These are phyloP conservation scores for Neurospora discreta DNA, from an alignment of 495 filamentous ascomycete genomes.

Conservation along the genomic window DNA sequence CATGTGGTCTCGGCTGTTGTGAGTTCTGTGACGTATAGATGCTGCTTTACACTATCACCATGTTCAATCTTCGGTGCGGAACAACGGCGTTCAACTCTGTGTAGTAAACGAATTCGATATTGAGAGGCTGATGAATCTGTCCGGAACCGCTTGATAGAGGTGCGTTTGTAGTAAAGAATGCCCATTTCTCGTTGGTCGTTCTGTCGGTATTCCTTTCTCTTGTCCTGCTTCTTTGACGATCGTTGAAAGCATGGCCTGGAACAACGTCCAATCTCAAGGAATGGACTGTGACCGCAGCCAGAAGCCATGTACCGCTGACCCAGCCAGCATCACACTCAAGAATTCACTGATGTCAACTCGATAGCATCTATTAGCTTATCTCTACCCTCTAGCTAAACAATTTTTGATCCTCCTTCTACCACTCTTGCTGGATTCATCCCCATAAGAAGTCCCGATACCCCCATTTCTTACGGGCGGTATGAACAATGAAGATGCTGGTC, in stretches of 20 bases:
- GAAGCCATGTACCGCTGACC: background rate
- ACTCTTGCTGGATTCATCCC: background rate
- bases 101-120: too few relatives aligned
- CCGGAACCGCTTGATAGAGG: too few relatives aligned
- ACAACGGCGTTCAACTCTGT: too few relatives aligned
- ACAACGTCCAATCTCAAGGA: background rate
- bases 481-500: background rate
- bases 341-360: background rate
- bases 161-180: too few relatives aligned
- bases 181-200: background rate
- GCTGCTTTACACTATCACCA: too few relatives aligned
- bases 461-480: background rate
- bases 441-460: background rate
- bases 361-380: background rate
- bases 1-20: background rate
- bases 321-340: background rate
- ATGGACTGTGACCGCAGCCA: background rate
- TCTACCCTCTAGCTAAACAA: background rate
- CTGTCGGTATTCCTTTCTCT: background rate
- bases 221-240: background rate
- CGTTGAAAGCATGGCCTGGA: background rate
- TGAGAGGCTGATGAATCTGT: too few relatives aligned
- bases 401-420: background rate
- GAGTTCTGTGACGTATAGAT: background rate
- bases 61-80: too few relatives aligned